phyloP scores from a whole-genome alignment of 805 yeast species.

The Pichia phayaonensis region DNA sequence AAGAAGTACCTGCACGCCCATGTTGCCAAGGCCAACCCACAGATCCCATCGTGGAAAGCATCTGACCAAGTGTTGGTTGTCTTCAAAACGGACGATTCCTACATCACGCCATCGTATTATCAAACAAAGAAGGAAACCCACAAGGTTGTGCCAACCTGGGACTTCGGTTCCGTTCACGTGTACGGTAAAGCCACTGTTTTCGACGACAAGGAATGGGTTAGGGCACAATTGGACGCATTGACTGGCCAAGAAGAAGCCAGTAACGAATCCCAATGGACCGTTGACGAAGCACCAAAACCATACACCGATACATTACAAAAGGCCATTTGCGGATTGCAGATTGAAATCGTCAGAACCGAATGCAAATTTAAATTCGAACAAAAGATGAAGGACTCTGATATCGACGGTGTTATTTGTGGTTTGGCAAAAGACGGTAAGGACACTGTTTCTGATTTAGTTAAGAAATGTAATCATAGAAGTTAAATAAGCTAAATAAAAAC shows the following conservation, averaged over 20 bases:
- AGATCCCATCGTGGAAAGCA: slow-evolving; percentile 33
- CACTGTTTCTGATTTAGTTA: slow-evolving; percentile 8
- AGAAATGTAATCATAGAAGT: slow-evolving; percentile 1
- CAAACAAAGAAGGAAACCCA: slow-evolving; percentile 48
- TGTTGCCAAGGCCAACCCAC: slow-evolving; percentile 45
- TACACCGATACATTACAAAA: slow-evolving; percentile 37
- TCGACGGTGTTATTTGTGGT: slow-evolving; percentile 46
- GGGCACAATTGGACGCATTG: slow-evolving; percentile 36
- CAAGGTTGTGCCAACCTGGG: slow-evolving; percentile 68
- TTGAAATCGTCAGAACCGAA: slow-evolving; percentile 39
- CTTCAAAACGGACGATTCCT: slow-evolving; percentile 45
- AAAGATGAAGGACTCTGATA: slow-evolving; percentile 34
- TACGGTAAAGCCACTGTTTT: slow-evolving; percentile 42
- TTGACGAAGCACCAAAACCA: slow-evolving; percentile 47
- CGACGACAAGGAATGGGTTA: slow-evolving; percentile 40
- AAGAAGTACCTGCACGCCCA: slow-evolving; percentile 40
- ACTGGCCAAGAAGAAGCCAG: slow-evolving; percentile 41
- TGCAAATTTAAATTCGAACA: slow-evolving; percentile 57
- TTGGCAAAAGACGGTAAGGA: slow-evolving; percentile 24
- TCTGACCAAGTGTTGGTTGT: slow-evolving; percentile 39
- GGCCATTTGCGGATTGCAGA: slow-evolving; percentile 48
- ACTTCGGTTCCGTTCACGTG: slow-evolving; percentile 49
- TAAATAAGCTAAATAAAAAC: background rate
- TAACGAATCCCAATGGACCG: slow-evolving; percentile 41
- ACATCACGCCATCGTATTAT: slow-evolving; percentile 55